Conservation (phyloP, 2,329 filamentous ascomycete genomes). For the Cladosporium sp. region DNA sequence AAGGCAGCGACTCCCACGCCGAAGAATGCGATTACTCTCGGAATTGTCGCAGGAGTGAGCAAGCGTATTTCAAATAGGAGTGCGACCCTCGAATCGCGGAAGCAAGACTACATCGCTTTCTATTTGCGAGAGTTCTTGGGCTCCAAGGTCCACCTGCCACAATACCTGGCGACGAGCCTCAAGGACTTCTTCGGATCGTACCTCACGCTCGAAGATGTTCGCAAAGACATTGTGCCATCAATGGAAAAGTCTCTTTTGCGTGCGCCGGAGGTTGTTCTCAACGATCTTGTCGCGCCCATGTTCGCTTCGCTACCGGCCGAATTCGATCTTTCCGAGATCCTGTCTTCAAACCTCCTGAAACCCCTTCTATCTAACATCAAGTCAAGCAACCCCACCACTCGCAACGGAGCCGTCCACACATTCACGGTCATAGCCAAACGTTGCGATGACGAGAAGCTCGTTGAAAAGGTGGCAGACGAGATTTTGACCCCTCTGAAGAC, state of each 20-base stretch:
- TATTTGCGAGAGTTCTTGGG: constrained; percentile 80
- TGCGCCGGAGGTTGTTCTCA: constrained; percentile 81
- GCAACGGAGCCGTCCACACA: constrained; percentile 66
- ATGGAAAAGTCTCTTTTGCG: constrained; percentile 85
- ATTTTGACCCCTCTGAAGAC: constrained; percentile 72
- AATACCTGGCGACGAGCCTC: constrained; percentile 66
- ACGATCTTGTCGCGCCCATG: constrained; percentile 69
- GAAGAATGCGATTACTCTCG: constrained; percentile 71
- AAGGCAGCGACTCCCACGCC: constrained; percentile 60
- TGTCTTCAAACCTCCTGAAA: constrained; percentile 70
- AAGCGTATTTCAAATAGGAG: constrained; percentile 62
- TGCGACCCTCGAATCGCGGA: constrained; percentile 57
- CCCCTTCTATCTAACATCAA: constrained; percentile 85
- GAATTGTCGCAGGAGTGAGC: constrained; percentile 81
- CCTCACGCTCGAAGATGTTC: constrained; percentile 65
- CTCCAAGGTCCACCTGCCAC: constrained; percentile 64
- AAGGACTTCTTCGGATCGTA: constrained; percentile 78
- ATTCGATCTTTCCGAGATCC: constrained; percentile 70
- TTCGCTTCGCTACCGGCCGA: constrained; percentile 60
- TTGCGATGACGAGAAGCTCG: constrained; percentile 51
- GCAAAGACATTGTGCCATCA: constrained; percentile 68
- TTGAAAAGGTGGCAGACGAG: constrained; percentile 69
- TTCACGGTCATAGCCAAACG: constrained; percentile 64
- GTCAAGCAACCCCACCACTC: constrained; percentile 74
- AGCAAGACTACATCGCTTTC: constrained; percentile 70